Base-by-base conservation (phyloP, 306 rosid species). In the Acacia crassicarpa region DNA sequence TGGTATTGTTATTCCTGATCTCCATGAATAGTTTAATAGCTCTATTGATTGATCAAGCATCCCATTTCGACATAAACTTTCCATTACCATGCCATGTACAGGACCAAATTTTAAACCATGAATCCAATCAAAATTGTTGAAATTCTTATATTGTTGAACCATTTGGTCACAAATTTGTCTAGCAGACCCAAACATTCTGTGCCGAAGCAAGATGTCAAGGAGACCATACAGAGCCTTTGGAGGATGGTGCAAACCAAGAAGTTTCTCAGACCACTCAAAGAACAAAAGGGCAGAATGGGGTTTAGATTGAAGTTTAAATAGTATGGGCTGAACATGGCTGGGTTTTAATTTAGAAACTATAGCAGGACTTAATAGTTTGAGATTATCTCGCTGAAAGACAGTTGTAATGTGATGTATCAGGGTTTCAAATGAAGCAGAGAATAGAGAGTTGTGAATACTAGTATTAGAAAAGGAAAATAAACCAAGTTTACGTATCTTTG, bases 41-140 rank as follows among this genome's bases (percentile, higher is more conserved):
- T 84, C 74, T 14, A 84, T 32, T 45, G 84, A 71, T 49, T 56
- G 83, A 75, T 70, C 84, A 20, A 84, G 2, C 82, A 59, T 69
- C 43, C 81, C 79, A 71, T 80, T 75, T 49, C 23, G 80, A 77
- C 79, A 80, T 48, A 58, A 62, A 40, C 38, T 76, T n/a, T 80
- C 84, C 17, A 84, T 49, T 19, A 80, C 76, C 68, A 84, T 80
- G 35, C 79, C 58, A 70, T 15, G 77, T 14, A 84, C 48, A 9
- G 51, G 51, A 76, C 82, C 59, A 25, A 12, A 49, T 15, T 72
- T 49, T 3, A 56, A 61, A n/a, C 72, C 70, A 12, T 44, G 72
- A 72, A 76, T 48, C 16, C 25, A 48, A 61, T 22, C 41, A 46
- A 70, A 59, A 46, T 23, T 9, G 38, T 84, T 16, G 46, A 71